phyloP scores from a whole-genome alignment of 2,329 filamentous ascomycete genomes.

The Mollisia scopiformis region DNA sequence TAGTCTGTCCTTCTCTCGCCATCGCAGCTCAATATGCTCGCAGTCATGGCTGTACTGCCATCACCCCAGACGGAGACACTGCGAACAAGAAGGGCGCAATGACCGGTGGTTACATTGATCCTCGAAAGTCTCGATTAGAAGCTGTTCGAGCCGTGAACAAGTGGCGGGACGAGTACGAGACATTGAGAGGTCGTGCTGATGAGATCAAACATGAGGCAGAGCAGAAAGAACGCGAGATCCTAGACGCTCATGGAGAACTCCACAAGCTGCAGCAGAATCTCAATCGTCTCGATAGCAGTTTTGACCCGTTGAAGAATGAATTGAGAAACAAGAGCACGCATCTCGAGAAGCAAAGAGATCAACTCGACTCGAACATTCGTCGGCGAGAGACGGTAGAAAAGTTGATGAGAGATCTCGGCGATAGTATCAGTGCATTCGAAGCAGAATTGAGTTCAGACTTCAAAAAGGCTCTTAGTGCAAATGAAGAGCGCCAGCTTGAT shows the following conservation, averaged over 20 bases:
- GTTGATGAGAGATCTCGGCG: slow-evolving; percentile 75
- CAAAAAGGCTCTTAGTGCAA: slow-evolving; percentile 81
- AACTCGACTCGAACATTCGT: slow-evolving; percentile 69
- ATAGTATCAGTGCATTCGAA: slow-evolving; percentile 77
- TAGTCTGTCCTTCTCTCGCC: slow-evolving; percentile 88
- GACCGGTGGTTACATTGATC: slow-evolving; percentile 92
- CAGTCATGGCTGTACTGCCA: slow-evolving; percentile 88
- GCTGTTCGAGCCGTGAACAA: slow-evolving; percentile 76
- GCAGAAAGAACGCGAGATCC: slow-evolving; percentile 85
- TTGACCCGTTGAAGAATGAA: slow-evolving; percentile 78
- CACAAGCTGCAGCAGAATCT: slow-evolving; percentile 82
- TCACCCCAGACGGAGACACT: slow-evolving; percentile 92
- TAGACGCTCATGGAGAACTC: slow-evolving; percentile 78
- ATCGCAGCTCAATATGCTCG: slow-evolving; percentile 90
- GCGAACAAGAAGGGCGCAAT: slow-evolving; percentile 94
- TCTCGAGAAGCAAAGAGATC: slow-evolving; percentile 72
- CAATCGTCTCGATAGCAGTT: slow-evolving; percentile 78
- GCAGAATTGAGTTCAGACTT: slow-evolving; percentile 84
- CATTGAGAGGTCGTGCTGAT: slow-evolving; percentile 62
- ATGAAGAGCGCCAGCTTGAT: slow-evolving; percentile 84
- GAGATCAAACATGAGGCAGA: slow-evolving; percentile 74
- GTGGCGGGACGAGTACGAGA: slow-evolving; percentile 76
- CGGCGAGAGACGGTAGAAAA: slow-evolving; percentile 71
- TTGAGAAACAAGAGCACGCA: slow-evolving; percentile 75
- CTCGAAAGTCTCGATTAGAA: slow-evolving; percentile 82